Conservation (phyloP, 2,329 filamentous ascomycete species). For the Phaeosphaeriaceae sp. region DNA sequence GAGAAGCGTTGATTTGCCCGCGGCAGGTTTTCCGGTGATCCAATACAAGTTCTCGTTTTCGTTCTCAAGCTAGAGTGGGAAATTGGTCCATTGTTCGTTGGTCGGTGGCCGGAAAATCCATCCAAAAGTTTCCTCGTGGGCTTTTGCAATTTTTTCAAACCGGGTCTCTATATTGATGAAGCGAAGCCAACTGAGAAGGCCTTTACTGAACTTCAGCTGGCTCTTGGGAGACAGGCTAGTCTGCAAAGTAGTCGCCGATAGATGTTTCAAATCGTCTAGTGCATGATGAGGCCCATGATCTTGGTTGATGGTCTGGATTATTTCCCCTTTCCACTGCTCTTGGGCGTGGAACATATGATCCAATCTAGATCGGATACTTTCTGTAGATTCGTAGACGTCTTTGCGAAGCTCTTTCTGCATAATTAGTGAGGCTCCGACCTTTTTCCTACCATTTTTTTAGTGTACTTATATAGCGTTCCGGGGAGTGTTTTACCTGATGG, state of each 20-base stretch:
- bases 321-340: neutral
- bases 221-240: neutral
- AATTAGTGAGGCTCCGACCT: neutral
- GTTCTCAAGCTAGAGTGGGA: slow-evolving; percentile 11
- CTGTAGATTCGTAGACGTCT: neutral
- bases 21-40: slow-evolving; percentile 55
- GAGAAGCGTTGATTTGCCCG: slow-evolving; percentile 59
- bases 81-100: slow-evolving; percentile 7
- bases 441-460: neutral
- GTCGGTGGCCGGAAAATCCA: slow-evolving; percentile 6
- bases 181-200: neutral
- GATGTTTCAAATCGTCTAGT: too few species aligned
- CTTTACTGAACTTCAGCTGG: neutral
- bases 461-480: too few species aligned
- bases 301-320: neutral
- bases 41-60: slow-evolving; percentile 22
- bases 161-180: slow-evolving; percentile 8
- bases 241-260: neutral
- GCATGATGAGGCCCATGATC: neutral
- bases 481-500: neutral
- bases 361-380: neutral
- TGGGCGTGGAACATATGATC: neutral
- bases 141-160: slow-evolving; percentile 2
- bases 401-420: neutral
- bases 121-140: slow-evolving; percentile 11